These are phyloP conservation scores for Paramecium bursaria DNA, from an alignment of 73 alveolate genomes.

Conservation along the genomic window DNA sequence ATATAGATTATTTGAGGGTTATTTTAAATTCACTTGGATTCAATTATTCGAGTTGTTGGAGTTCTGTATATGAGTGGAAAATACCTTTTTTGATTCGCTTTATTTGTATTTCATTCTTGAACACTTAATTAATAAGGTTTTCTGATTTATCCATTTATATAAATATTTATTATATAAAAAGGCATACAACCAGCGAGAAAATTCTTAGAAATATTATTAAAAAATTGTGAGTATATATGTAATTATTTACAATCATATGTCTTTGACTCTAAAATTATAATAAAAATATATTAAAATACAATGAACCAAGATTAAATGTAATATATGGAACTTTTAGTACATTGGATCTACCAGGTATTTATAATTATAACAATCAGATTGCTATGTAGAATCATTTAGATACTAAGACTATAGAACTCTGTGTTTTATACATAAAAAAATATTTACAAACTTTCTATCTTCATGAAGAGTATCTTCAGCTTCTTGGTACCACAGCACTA, in stretches of 20 bases:
- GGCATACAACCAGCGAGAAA: too few relatives aligned
- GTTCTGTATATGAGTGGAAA: neutral
- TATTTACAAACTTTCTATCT: too few relatives aligned
- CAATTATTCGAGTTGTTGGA: neutral
- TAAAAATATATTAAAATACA: neutral
- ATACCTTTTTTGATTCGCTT: constrained; percentile 43
- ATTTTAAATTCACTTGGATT: constrained; percentile 11
- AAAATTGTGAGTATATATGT: too few relatives aligned
- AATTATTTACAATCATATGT: too few relatives aligned
- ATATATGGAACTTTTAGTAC: neutral
- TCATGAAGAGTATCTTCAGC: neutral
- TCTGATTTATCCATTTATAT: constrained; percentile 6
- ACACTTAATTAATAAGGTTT: neutral
- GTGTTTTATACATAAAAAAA: neutral
- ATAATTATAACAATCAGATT: neutral
- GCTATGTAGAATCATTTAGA: neutral
- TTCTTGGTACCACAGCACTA: neutral
- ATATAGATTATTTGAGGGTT: neutral
- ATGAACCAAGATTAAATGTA: neutral
- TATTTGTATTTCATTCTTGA: constrained; percentile 27
- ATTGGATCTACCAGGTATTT: neutral
- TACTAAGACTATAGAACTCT: neutral
- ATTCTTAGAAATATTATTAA: too few relatives aligned
- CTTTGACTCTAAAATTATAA: too few relatives aligned
- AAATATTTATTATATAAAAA: too few relatives aligned